Percentiles rank a stretch among this genome's conserved stretches.
These are phyloP conservation scores for Xylariaceae sp. DNA, from an alignment of 2,329 filamentous ascomycete genomes.

Conservation along the genomic window DNA sequence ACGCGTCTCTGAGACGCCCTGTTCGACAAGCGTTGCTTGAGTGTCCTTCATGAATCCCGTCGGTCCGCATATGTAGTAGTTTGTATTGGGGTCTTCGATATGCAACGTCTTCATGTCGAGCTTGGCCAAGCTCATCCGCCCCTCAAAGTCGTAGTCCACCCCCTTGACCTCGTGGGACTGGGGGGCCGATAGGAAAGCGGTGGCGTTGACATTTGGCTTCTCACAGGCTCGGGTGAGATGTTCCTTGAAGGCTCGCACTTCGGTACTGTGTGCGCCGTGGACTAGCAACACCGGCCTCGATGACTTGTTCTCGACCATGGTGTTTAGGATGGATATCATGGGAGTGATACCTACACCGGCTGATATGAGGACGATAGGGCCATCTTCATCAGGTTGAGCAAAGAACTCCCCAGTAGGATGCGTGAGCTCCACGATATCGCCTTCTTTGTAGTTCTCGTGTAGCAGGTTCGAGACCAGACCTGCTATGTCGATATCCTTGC, in stretches of 20 bases:
- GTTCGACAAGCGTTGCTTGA: conserved; percentile 44
- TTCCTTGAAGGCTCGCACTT: conserved; percentile 50
- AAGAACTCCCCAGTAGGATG: conserved; percentile 59
- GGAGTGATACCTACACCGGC: conserved; percentile 67
- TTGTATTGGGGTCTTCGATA: conserved; percentile 46
- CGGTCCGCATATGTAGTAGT: conserved; percentile 72
- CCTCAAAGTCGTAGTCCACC: conserved; percentile 54
- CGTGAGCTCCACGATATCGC: conserved; percentile 51
- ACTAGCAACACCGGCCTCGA: conserved; percentile 56
- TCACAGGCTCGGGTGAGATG: conserved; percentile 41
- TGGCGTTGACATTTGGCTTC: conserved; percentile 43
- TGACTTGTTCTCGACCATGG: conserved; percentile 22
- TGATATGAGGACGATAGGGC: conserved; percentile 61
- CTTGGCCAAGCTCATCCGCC: conserved; percentile 54
- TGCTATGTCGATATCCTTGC: conserved; percentile 31
- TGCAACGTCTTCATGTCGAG: conserved; percentile 52
- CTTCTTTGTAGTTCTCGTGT: conserved; percentile 42
- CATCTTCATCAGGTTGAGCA: conserved; percentile 43
- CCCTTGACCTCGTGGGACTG: conserved; percentile 40
- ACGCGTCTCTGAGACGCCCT: conserved; percentile 54
- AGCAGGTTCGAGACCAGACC: conserved; percentile 52
- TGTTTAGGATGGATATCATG: conserved; percentile 61
- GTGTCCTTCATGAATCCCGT: conserved; percentile 63
- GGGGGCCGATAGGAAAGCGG: conserved; percentile 55
- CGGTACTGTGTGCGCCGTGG: conserved; percentile 51